Percentiles rank a stretch among this genome's conserved stretches.
phyloP scores from a whole-genome alignment of 164 flowering plant species.

The grape (Vitis vinifera) region ASM3070453v1 NC_081805.1:12959001-12959500 shows the following conservation, averaged over 20 bases:
- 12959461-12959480: conserved; percentile 35
- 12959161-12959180: conserved; percentile 31
- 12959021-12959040: too few species aligned
- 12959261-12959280: neutral
- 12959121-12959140: conserved; percentile 22
- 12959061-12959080: too few species aligned
- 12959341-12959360: too few species aligned
- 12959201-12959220: conserved; percentile 28
- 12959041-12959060: too few species aligned
- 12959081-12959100: too few species aligned
- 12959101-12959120: too few species aligned
- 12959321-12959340: too few species aligned
- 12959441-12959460: conserved; percentile 36
- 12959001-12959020: too few species aligned
- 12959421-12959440: conserved; percentile 39
- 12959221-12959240: conserved; percentile 34
- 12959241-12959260: conserved; percentile 28
- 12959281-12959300: neutral
- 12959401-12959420: conserved; percentile 20
- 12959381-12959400: conserved; percentile 28
- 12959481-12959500: conserved; percentile 41
- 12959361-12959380: too few species aligned
- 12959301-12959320: too few species aligned
- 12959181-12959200: conserved; percentile 29
- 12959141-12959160: conserved; percentile 21